Evolutionary conservation across 805 yeast genomes (phyloP).

Genomic region (Huiozyma naganishii): DNA sequence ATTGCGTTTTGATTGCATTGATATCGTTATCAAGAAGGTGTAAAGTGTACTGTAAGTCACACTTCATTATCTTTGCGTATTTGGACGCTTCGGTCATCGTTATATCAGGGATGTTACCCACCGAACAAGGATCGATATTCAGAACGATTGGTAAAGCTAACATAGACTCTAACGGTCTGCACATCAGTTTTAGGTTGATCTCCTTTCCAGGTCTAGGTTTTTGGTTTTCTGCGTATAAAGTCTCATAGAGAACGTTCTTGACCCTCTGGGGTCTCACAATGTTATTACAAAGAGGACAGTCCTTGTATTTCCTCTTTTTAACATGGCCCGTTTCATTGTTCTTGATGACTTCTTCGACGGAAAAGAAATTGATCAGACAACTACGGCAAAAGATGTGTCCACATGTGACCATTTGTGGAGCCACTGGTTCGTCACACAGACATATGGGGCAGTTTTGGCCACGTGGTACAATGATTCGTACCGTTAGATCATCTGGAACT

Average conservation of each 20-base stretch:
- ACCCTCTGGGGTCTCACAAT: constrained; percentile 43
- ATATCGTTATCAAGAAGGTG: constrained; percentile 54
- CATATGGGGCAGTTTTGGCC: constrained; percentile 89
- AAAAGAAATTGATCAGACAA: constrained; percentile 62
- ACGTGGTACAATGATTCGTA: constrained; percentile 64
- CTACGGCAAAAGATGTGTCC: constrained; percentile 87
- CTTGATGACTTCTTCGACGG: constrained; percentile 35
- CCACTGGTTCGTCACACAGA: constrained; percentile 68
- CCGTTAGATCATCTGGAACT: constrained; percentile 46
- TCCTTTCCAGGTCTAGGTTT: constrained; percentile 48
- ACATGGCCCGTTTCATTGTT: constrained; percentile 22
- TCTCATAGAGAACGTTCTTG: constrained; percentile 51
- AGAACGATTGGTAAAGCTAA: constrained; percentile 42
- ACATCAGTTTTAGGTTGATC: constrained; percentile 56
- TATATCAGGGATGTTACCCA: constrained; percentile 49
- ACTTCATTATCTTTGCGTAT: constrained; percentile 62
- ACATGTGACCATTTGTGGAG: constrained; percentile 91
- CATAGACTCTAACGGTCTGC: constrained; percentile 34
- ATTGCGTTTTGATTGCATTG: constrained; percentile 37
- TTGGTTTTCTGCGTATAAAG: constrained; percentile 5
- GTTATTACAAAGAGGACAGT: constrained; percentile 75
- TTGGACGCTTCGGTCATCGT: constrained; percentile 31
- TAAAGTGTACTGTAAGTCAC: constrained; percentile 43
- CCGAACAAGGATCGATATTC: constrained; percentile 27
- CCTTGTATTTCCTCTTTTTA: constrained; percentile 41